A percentile compares a stretch with the other conserved stretches of the same genome.
Conservation (phyloP, 352 stramenopile genomes). For the Globisporangium paroecandrum region DNA sequence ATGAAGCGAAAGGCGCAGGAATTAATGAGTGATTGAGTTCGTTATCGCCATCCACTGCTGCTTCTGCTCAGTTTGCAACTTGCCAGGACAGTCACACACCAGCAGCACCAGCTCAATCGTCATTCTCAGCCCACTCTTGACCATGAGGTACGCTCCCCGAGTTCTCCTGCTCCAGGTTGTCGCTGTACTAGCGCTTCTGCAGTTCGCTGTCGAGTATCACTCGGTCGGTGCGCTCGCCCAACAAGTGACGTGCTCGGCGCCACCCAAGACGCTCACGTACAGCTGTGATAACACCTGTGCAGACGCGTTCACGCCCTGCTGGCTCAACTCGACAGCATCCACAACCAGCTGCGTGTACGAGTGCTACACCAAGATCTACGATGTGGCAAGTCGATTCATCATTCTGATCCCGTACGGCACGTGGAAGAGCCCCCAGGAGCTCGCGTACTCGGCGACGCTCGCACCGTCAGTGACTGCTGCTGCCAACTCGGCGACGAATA, state of each 20-base stretch:
- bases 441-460: background rate
- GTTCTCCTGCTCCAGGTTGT: background rate
- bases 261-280: slow-evolving; percentile 5
- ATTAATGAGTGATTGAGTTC: background rate
- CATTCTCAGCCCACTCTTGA: background rate
- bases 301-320: background rate
- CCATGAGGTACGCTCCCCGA: background rate
- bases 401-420: background rate
- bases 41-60: background rate
- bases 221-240: background rate
- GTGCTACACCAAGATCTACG: slow-evolving; percentile 3
- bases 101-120: background rate
- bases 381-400: background rate
- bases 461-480: background rate
- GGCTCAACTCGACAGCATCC: background rate
- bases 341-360: background rate
- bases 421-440: background rate
- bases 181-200: background rate
- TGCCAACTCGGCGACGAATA: background rate
- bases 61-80: background rate
- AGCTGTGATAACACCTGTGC: background rate
- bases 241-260: background rate
- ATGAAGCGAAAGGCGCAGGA: background rate
- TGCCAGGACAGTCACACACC: background rate
- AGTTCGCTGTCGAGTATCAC: background rate